Conservation (phyloP, 1,284 basidiomycete genomes). For the Heterobasidion parviporum region DNA sequence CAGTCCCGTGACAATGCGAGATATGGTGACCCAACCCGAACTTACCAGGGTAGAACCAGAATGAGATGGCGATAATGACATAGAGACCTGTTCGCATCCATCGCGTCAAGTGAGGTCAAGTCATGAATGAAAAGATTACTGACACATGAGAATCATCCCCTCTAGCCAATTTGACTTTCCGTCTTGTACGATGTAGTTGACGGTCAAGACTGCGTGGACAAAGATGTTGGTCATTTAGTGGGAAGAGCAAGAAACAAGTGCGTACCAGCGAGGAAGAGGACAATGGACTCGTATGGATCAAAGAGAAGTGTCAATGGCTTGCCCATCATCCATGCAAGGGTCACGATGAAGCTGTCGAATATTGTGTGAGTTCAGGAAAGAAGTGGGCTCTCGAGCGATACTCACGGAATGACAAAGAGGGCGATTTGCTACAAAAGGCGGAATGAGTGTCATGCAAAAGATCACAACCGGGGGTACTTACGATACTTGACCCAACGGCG, state of each 20-base stretch:
- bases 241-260: conserved; percentile 23
- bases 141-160: conserved; percentile 67
- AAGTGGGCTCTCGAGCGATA: conserved; percentile 12
- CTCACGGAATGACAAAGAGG: conserved; percentile 71
- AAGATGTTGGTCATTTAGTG: conserved; percentile 1
- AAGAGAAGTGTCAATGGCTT: conserved; percentile 61
- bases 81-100: conserved; percentile 38
- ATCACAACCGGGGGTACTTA: conserved; percentile 27
- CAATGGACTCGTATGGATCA: conserved; percentile 60
- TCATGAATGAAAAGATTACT: conserved; percentile 15
- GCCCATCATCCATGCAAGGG: conserved; percentile 54
- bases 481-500: conserved; percentile 87
- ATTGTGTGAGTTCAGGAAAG: neutral
- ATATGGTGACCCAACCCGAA: neutral
- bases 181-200: conserved; percentile 77
- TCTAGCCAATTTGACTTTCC: conserved; percentile 83
- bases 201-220: conserved; percentile 51
- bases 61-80: conserved; percentile 56
- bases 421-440: conserved; percentile 65
- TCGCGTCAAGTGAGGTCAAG: too few relatives aligned
- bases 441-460: neutral
- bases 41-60: conserved; percentile 58
- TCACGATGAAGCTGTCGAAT: conserved; percentile 48
- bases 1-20: neutral
- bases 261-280: conserved; percentile 32